A percentile compares a stretch with the other conserved stretches of the same genome.
phyloP scores from a whole-genome alignment of 768 basidiomycete genomes.

The Kwoniella dejecticola region DNA sequence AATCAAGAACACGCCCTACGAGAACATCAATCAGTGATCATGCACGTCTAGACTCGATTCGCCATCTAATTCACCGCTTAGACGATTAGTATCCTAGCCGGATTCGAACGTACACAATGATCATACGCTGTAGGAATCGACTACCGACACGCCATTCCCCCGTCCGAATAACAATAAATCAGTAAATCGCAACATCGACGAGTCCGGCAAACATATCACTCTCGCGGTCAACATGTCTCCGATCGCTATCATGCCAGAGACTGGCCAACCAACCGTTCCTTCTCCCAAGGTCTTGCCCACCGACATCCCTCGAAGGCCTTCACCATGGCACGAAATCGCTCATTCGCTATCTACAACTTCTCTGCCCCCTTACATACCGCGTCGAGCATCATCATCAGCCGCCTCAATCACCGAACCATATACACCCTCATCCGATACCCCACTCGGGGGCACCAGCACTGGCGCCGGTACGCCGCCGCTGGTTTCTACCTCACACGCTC shows the following conservation, averaged over 20 bases:
- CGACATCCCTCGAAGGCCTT: slow-evolving; percentile 37
- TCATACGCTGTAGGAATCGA: slow-evolving; percentile 15
- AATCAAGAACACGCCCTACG: too few relatives aligned
- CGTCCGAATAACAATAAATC: not conserved
- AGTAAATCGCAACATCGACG: not conserved
- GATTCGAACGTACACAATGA: slow-evolving; percentile 1
- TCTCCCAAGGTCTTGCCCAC: slow-evolving; percentile 8
- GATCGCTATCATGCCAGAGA: not conserved
- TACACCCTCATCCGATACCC: not conserved
- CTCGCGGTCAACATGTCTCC: not conserved
- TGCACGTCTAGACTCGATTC: too few relatives aligned
- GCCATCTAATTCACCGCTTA: too few relatives aligned
- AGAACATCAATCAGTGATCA: too few relatives aligned
- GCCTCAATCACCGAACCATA: not conserved
- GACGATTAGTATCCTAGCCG: too few relatives aligned
- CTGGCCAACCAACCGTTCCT: not conserved
- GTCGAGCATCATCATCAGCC: slow-evolving; percentile 15
- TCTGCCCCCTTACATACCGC: slow-evolving; percentile 17
- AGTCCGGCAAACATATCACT: not conserved
- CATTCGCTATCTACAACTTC: slow-evolving; percentile 41
- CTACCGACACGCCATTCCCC: slow-evolving; percentile 2
- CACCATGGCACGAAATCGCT: slow-evolving; percentile 48
- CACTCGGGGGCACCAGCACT: too few relatives aligned
- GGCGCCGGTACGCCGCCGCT: not conserved
- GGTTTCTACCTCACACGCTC: slow-evolving; percentile 28